phyloP scores from a whole-genome alignment of 805 yeast genomes.

The Gaillardinia entomophila region DNA sequence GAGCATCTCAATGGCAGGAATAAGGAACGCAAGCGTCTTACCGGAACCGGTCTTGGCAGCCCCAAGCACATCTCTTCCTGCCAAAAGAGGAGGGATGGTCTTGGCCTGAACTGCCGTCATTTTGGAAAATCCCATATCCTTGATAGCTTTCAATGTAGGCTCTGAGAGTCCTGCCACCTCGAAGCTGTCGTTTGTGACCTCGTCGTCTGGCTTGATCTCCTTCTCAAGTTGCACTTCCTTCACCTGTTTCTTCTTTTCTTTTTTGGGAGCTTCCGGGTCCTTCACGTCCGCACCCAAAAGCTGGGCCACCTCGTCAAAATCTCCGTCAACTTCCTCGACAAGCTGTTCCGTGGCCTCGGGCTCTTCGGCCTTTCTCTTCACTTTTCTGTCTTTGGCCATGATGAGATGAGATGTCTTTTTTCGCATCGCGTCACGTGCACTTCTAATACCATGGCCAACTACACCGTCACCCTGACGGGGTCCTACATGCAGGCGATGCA shows the following conservation, averaged over 20 bases:
- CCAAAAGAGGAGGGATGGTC: conserved; percentile 93
- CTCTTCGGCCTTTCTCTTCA: conserved; percentile 19
- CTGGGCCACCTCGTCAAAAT: conserved; percentile 52
- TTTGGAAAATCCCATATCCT: conserved; percentile 80
- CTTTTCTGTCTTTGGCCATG: conserved; percentile 14
- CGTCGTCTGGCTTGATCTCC: conserved; percentile 28
- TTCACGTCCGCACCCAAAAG: conserved; percentile 41
- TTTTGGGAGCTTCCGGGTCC: conserved; percentile 32
- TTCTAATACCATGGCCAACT: conserved; percentile 25
- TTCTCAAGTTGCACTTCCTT: conserved; percentile 12
- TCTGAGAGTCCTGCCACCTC: conserved; percentile 58
- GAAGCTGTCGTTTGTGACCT: conserved; percentile 24
- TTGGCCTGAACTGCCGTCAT: conserved; percentile 96
- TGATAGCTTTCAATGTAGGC: conserved; percentile 76
- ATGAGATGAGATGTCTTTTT: background rate
- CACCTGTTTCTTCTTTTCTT: conserved; percentile 12
- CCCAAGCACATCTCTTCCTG: conserved; percentile 96
- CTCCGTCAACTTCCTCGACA: conserved; percentile 51
- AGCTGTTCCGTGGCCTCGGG: conserved; percentile 36
- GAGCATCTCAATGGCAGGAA: conserved; percentile 92
- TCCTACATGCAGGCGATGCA: conserved; percentile 79
- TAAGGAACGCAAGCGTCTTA: conserved; percentile 89
- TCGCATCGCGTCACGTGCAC: background rate
- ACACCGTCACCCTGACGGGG: conserved; percentile 55
- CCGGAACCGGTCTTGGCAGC: conserved; percentile 99